Conservation (phyloP, 768 basidiomycete species). For the Nidularia sp. region DNA sequence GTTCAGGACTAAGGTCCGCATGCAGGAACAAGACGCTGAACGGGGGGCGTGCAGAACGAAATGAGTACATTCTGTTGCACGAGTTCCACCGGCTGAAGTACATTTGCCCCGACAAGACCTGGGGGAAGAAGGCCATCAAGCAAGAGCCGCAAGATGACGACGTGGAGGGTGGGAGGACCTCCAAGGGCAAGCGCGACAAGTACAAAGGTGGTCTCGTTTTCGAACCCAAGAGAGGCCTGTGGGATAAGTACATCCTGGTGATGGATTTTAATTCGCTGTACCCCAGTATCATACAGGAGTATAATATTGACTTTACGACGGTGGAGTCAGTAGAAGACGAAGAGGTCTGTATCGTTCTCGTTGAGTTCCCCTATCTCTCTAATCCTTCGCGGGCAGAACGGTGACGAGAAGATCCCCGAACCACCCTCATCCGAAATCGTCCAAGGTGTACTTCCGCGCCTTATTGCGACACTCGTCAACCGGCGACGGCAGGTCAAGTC, state of each 20-base stretch:
- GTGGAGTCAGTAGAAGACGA: conserved; percentile 70
- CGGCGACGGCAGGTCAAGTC: conserved; percentile 88
- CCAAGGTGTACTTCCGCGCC: conserved; percentile 92
- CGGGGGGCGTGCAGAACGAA: conserved; percentile 96
- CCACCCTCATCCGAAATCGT: conserved; percentile 66
- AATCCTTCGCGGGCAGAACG: conserved; percentile 21
- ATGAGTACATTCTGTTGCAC: conserved; percentile 97
- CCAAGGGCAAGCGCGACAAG: conserved; percentile 82
- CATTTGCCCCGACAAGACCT: conserved; percentile 92
- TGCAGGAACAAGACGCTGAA: conserved; percentile 94
- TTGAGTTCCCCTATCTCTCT: not conserved
- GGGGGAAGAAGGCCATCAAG: conserved; percentile 69
- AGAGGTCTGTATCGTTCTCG: conserved; percentile 29
- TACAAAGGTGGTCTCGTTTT: conserved; percentile 99
- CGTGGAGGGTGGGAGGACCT: conserved; percentile 51
- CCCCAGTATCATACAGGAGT: conserved; percentile 99
- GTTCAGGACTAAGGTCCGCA: not conserved
- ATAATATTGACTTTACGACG: conserved; percentile 98
- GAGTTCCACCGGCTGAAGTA: conserved; percentile 97
- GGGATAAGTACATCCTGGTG: conserved; percentile 95
- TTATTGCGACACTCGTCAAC: conserved; percentile 94
- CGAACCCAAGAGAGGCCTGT: conserved; percentile 91
- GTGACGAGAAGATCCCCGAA: conserved; percentile 87
- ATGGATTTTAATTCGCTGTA: conserved; percentile 99
- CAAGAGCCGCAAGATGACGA: conserved; percentile 48